phyloP scores from a whole-genome alignment of 1,284 basidiomycete species.

The Phellopilus nigrolimitatus region DNA sequence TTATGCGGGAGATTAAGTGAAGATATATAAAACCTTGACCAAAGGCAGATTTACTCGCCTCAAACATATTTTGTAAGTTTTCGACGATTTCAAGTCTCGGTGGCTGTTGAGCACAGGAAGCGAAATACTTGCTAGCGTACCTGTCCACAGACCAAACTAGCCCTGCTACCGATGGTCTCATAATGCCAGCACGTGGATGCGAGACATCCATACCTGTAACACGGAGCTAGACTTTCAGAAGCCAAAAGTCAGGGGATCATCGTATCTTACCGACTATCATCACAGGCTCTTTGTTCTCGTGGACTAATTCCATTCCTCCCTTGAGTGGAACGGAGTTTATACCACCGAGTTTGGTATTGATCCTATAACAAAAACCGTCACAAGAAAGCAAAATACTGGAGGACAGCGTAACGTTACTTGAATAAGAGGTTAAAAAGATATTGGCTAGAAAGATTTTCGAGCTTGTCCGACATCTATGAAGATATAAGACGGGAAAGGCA shows the following conservation, averaged over 20 bases:
- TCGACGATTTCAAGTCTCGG: constrained; percentile 19
- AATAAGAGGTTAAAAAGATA: constrained; percentile 36
- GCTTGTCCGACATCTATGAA: constrained; percentile 19
- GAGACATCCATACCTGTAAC: constrained; percentile 37
- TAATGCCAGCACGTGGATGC: constrained; percentile 33
- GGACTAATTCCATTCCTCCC: constrained; percentile 25
- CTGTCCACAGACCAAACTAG: constrained; percentile 34
- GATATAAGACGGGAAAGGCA: constrained; percentile 21
- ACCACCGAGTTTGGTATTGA: constrained; percentile 40
- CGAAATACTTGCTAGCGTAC: constrained; percentile 23
- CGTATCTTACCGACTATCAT: constrained; percentile 35
- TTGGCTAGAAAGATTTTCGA: constrained; percentile 24
- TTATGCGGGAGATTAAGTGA: constrained; percentile 16
- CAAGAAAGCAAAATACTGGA: neutral
- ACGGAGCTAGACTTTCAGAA: neutral
- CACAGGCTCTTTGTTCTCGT: constrained; percentile 21
- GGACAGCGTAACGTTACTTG: constrained; percentile 29
- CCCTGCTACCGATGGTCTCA: constrained; percentile 34
- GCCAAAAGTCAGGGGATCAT: neutral
- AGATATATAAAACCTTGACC: constrained; percentile 14
- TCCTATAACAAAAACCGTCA: constrained; percentile 25
- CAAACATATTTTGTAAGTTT: constrained; percentile 17
- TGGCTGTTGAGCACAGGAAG: constrained; percentile 12
- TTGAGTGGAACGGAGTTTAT: constrained; percentile 30
- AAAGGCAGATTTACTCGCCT: constrained; percentile 5